Base-by-base conservation (phyloP, 345 rosid genomes). In the Noccaea caerulescens region DNA sequence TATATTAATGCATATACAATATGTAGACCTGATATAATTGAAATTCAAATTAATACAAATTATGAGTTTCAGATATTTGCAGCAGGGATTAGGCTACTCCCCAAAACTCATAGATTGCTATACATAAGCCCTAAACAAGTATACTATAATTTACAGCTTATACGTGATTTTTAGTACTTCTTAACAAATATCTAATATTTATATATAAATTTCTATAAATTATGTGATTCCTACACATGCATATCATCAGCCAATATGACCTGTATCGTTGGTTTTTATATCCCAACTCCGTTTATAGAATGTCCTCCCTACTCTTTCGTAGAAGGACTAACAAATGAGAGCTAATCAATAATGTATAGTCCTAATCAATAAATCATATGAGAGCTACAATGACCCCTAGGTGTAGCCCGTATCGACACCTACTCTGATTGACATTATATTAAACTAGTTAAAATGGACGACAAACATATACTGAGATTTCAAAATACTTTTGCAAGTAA, bases 401-500 rank as follows among this genome's bases (percentile, higher is more conserved):
- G 41, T 60, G 10, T 59, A 71, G 9, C 63, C 56, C 14, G 54
- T 59, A 7, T 49, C 50, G 14, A 53, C 76, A 72, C 71, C 65
- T 72, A 63, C 65, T 25, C 13, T 10, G 39, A 63, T 34, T 13
- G 32, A 55, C 64, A 63, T 25, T 64, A 45, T 14, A 25, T 27
- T 55, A 20, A 20, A 64, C 34, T 45, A 20, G 34, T 33, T 55
- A 64, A 72, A 66, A 71, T 42, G 54, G 12, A 69, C 63, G 37
- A 18, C 66, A 52, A 20, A 18, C 20, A 54, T 23, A 72, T 63
- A 47, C 41, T 16, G 33, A 64, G 25, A 14, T 32, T 16, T 45
- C 16, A 3, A 23, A 37, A 30, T 53, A n/a, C 1, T 39, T 44
- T 39, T 18, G 45, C 36, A 4, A 36, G 44, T 62, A 9, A 33